Percentiles rank a stretch among this genome's conserved stretches.
These are phyloP conservation scores for Cordyceps cicadae DNA, from an alignment of 2,329 filamentous ascomycete species.

Conservation along the genomic window DNA sequence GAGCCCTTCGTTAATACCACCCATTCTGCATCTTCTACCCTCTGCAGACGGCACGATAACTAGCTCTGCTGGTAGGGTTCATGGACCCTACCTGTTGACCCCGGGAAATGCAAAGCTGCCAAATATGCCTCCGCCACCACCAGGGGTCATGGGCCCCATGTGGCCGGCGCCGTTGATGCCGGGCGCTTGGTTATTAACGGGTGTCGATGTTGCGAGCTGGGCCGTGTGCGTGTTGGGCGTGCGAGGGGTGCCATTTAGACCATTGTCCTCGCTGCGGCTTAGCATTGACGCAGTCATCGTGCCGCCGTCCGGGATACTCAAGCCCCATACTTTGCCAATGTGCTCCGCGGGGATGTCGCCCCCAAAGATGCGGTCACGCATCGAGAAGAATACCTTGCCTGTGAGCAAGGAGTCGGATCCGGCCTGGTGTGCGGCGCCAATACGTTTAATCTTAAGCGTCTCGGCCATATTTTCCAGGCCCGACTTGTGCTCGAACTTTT, in stretches of 20 bases:
- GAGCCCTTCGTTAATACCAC: background rate
- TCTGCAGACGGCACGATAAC: background rate
- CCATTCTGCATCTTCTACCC: background rate
- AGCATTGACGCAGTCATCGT: constrained; percentile 28
- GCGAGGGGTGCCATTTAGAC: constrained; percentile 41
- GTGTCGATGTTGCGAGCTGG: constrained; percentile 41
- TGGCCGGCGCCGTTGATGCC: constrained; percentile 43
- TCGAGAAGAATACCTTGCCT: constrained; percentile 89
- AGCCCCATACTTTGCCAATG: constrained; percentile 84
- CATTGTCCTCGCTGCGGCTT: constrained; percentile 25
- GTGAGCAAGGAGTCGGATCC: constrained; percentile 91
- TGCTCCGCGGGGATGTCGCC: constrained; percentile 74
- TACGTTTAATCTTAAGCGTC: constrained; percentile 79
- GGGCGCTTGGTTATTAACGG: constrained; percentile 40
- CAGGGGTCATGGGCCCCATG: constrained; percentile 70
- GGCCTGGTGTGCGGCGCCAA: constrained; percentile 83
- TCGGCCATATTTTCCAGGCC: constrained; percentile 91
- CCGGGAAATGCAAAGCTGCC: constrained; percentile 58
- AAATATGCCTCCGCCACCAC: constrained; percentile 66
- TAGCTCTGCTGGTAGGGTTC: background rate
- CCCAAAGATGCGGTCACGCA: constrained; percentile 81
- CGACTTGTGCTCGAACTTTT: constrained; percentile 81
- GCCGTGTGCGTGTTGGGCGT: constrained; percentile 60
- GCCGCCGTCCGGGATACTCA: constrained; percentile 63
- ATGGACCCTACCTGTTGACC: constrained; percentile 24